These are phyloP conservation scores for Trametes sanguinea DNA, from an alignment of 768 basidiomycete species.

Conservation along the genomic window DNA sequence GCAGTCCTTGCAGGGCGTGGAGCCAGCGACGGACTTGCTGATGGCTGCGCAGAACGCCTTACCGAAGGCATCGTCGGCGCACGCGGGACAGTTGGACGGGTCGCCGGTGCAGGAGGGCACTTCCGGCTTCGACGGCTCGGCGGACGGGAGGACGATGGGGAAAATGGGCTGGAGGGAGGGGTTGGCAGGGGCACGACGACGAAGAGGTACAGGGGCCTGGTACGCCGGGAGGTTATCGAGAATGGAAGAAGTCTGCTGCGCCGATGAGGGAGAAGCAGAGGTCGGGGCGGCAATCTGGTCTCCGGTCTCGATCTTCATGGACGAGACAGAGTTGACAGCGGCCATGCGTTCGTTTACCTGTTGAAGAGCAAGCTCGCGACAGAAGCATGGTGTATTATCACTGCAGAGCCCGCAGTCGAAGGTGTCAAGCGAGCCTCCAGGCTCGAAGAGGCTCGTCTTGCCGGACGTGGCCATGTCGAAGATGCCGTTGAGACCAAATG, in stretches of 20 bases:
- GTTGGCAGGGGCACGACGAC: conserved; percentile 48
- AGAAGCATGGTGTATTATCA: conserved; percentile 72
- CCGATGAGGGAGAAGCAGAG: conserved; percentile 25
- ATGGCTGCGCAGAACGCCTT: conserved; percentile 86
- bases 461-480: conserved; percentile 41
- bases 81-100: conserved; percentile 82
- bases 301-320: conserved; percentile 32
- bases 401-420: conserved; percentile 79
- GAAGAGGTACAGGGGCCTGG: conserved; percentile 81
- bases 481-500: conserved; percentile 35
- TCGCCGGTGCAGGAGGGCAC: conserved; percentile 73
- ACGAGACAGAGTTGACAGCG: conserved; percentile 12
- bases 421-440: conserved; percentile 40
- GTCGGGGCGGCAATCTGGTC: conserved; percentile 26
- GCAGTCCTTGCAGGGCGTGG: conserved; percentile 56
- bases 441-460: conserved; percentile 30
- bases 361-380: conserved; percentile 64
- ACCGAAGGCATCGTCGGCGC: conserved; percentile 83
- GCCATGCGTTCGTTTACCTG: conserved; percentile 37
- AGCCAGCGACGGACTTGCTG: conserved; percentile 56
- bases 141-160: conserved; percentile 42
- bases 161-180: conserved; percentile 53
- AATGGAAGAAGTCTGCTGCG: conserved; percentile 49
- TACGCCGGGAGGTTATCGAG: conserved; percentile 78
- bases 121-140: conserved; percentile 28